A percentile compares a stretch with the other conserved stretches of the same genome.
phyloP scores from a whole-genome alignment of 208 protist genomes.

The Leishmania mexicana region DNA sequence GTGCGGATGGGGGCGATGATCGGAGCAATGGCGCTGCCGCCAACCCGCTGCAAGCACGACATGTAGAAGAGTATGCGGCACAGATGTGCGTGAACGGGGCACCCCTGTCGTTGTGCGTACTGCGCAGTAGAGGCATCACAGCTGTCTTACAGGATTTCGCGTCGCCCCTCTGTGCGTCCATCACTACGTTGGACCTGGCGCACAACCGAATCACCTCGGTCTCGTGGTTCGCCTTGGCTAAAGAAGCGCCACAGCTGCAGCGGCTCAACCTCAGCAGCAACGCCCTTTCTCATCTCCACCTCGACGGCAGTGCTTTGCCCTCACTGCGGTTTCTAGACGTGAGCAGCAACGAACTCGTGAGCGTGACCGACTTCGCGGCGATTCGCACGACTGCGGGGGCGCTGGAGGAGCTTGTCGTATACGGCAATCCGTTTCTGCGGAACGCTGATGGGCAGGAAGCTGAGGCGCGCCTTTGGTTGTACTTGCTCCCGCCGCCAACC shows the following conservation, averaged over 20 bases:
- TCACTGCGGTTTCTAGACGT: conserved; percentile 55
- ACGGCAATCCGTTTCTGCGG: conserved; percentile 72
- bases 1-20: background rate
- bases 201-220: conserved; percentile 55
- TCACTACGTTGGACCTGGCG: conserved; percentile 59
- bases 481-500: conserved; percentile 9
- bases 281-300: conserved; percentile 37
- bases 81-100: conserved; percentile 14
- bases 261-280: conserved; percentile 68
- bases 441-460: conserved; percentile 25
- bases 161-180: conserved; percentile 23
- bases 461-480: conserved; percentile 25
- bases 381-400: conserved; percentile 36
- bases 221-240: conserved; percentile 54
- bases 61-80: conserved; percentile 39
- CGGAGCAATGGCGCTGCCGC: background rate
- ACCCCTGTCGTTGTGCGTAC: conserved; percentile 37
- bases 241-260: conserved; percentile 55
- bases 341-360: conserved; percentile 53
- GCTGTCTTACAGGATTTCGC: conserved; percentile 41
- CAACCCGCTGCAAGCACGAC: conserved; percentile 30
- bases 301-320: conserved; percentile 30
- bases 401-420: conserved; percentile 52
- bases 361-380: conserved; percentile 40
- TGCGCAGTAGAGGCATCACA: conserved; percentile 46